These are phyloP conservation scores for Starmerella gropengiesseri DNA, from an alignment of 805 yeast genomes.

Conservation along the genomic window DNA sequence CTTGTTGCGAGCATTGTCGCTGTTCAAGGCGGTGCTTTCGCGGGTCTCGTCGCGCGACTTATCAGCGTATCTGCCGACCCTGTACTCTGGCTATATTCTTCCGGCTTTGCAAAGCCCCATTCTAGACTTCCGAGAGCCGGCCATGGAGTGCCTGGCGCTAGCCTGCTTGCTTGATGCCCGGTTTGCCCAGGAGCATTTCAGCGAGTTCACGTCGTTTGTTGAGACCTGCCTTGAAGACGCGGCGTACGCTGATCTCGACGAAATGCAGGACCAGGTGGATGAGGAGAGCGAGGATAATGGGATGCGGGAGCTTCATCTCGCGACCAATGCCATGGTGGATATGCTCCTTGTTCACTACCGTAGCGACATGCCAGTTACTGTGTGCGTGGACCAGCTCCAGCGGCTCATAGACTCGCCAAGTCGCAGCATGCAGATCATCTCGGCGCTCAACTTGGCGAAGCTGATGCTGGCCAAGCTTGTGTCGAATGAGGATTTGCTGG, in stretches of 20 bases:
- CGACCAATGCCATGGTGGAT: constrained; percentile 23
- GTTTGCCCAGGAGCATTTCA: constrained; percentile 12
- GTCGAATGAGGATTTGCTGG: constrained; percentile 46
- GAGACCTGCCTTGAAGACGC: neutral
- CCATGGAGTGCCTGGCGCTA: constrained; percentile 66
- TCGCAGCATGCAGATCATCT: constrained; percentile 61
- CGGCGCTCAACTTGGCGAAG: constrained; percentile 82
- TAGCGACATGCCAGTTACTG: neutral
- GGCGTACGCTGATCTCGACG: neutral
- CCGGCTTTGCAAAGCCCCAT: constrained; percentile 63
- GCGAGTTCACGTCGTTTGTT: neutral
- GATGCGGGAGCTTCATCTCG: constrained; percentile 2
- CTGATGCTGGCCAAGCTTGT: constrained; percentile 66
- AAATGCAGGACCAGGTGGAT: constrained; percentile 28
- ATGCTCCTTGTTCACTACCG: constrained; percentile 25
- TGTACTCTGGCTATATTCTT: constrained; percentile 44
- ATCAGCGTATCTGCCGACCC: constrained; percentile 48
- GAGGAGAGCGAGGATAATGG: constrained; percentile 36
- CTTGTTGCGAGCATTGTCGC: constrained; percentile 35
- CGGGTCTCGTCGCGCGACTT: constrained; percentile 56
- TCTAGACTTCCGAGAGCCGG: constrained; percentile 47
- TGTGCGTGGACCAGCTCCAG: neutral
- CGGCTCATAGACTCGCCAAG: constrained; percentile 22
- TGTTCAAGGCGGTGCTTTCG: constrained; percentile 61
- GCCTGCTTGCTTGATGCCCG: constrained; percentile 41